Evolutionary conservation across 106 monocot species (phyloP).

Genomic region (Amphibolis antarctica): DNA sequence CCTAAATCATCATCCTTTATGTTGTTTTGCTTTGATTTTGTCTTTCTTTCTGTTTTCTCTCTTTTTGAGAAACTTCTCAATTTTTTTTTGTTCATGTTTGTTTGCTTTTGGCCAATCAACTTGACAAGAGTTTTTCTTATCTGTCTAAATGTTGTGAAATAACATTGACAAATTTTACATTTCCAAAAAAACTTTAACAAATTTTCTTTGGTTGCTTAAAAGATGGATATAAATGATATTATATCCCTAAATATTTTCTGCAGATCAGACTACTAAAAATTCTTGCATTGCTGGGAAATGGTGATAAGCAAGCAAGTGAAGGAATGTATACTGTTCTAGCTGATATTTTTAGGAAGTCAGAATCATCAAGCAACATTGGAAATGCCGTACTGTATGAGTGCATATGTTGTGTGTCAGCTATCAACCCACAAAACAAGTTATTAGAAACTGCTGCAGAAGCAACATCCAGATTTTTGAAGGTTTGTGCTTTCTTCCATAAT

Average conservation of each 20-base stretch:
- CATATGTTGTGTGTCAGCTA: slow-evolving; percentile 95
- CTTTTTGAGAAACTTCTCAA: too few species aligned
- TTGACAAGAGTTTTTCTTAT: too few species aligned
- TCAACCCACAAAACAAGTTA: slow-evolving; percentile 70
- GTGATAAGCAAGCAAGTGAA: slow-evolving; percentile 87
- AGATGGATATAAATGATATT: neutral
- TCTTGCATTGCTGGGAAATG: slow-evolving; percentile 76
- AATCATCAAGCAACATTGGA: slow-evolving; percentile 86
- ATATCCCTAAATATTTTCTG: slow-evolving; percentile 5
- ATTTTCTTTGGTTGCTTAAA: too few species aligned
- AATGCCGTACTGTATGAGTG: slow-evolving; percentile 92
- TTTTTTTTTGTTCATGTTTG: too few species aligned
- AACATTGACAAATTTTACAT: too few species aligned
- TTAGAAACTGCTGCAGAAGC: slow-evolving; percentile 73
- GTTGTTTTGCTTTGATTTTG: too few species aligned
- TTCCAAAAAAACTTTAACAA: too few species aligned
- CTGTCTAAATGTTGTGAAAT: too few species aligned
- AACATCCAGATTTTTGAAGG: slow-evolving; percentile 98
- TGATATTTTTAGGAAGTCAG: slow-evolving; percentile 82
- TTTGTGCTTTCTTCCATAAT: slow-evolving; percentile 1
- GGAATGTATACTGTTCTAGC: slow-evolving; percentile 74
- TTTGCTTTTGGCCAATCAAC: too few species aligned
- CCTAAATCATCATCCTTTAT: too few species aligned
- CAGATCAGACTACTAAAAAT: slow-evolving; percentile 96
- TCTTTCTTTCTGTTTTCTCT: too few species aligned